Conservation (phyloP, 2,329 filamentous ascomycete genomes). For the Blastomyces percursus region DNA sequence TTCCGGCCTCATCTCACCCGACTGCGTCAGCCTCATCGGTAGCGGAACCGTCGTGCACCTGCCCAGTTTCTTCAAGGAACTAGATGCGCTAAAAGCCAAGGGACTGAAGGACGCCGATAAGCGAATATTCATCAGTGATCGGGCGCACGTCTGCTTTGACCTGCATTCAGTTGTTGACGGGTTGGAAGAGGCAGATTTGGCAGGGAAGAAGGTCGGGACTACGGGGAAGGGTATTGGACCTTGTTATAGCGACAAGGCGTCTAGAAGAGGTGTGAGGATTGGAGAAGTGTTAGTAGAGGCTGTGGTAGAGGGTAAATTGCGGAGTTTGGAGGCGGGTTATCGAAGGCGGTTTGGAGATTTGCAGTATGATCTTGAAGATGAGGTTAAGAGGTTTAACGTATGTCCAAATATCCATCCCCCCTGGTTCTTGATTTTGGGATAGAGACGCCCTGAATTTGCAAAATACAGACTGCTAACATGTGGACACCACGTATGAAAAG, state of each 20-base stretch:
- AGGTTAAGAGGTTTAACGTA: conserved; percentile 48
- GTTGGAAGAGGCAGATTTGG: conserved; percentile 35
- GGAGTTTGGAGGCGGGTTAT: conserved; percentile 42
- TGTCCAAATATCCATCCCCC: background rate
- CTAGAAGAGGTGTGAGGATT: conserved; percentile 48
- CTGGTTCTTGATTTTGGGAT: background rate
- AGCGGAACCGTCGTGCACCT: conserved; percentile 39
- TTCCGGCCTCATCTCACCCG: conserved; percentile 31
- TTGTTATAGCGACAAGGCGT: conserved; percentile 53
- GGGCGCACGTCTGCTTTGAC: conserved; percentile 17
- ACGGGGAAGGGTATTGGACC: conserved; percentile 45
- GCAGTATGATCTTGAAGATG: conserved; percentile 49
- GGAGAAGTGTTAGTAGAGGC: conserved; percentile 48
- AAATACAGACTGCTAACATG: conserved; percentile 8
- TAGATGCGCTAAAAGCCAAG: conserved; percentile 34
- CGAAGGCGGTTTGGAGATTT: conserved; percentile 49
- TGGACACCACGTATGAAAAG: conserved; percentile 12
- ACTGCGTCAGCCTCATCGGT: conserved; percentile 38
- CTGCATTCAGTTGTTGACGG: conserved; percentile 26
- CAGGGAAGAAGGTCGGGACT: conserved; percentile 38
- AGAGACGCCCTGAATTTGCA: background rate
- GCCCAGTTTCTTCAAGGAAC: conserved; percentile 40
- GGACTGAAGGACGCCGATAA: conserved; percentile 31
- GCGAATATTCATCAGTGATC: conserved; percentile 38
- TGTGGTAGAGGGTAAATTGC: conserved; percentile 45